Conservation (phyloP, 441 rosid species). For the Mallotus japonicus region DNA sequence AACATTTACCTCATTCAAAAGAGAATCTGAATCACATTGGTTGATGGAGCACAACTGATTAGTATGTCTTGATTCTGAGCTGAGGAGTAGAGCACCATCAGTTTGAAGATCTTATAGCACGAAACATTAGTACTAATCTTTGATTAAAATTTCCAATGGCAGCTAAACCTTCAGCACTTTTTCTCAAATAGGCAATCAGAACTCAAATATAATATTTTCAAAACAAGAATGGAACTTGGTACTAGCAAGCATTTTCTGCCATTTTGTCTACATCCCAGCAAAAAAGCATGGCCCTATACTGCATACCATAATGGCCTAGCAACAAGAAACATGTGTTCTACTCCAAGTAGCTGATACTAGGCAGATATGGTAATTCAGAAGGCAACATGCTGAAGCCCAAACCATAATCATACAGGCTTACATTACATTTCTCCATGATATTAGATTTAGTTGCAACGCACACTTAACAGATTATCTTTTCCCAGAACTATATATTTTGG, state of each 20-base stretch:
- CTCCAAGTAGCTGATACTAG: background rate
- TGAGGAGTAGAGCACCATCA: conserved; percentile 47
- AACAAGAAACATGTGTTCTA: background rate
- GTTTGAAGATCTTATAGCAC: conserved; percentile 23
- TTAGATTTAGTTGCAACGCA: background rate
- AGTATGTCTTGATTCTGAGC: conserved; percentile 88
- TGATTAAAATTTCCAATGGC: background rate
- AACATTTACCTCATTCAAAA: conserved; percentile 76
- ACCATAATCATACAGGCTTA: no score
- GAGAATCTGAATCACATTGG: conserved; percentile 86
- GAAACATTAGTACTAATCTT: background rate
- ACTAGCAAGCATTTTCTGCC: conserved; percentile 1
- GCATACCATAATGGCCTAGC: background rate
- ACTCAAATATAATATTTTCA: no score
- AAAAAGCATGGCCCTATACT: background rate
- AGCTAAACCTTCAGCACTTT: conserved; percentile 1
- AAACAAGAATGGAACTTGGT: background rate
- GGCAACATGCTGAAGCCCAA: no score
- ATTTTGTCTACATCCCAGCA: background rate
- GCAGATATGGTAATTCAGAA: background rate
- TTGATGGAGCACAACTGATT: conserved; percentile 94
- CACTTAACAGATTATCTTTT: background rate
- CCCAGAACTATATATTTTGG: no score
- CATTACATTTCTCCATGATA: background rate
- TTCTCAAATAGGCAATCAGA: background rate